These are phyloP conservation scores for Pestalotiopsis sp. DNA, from an alignment of 2,329 filamentous ascomycete genomes.

Conservation along the genomic window DNA sequence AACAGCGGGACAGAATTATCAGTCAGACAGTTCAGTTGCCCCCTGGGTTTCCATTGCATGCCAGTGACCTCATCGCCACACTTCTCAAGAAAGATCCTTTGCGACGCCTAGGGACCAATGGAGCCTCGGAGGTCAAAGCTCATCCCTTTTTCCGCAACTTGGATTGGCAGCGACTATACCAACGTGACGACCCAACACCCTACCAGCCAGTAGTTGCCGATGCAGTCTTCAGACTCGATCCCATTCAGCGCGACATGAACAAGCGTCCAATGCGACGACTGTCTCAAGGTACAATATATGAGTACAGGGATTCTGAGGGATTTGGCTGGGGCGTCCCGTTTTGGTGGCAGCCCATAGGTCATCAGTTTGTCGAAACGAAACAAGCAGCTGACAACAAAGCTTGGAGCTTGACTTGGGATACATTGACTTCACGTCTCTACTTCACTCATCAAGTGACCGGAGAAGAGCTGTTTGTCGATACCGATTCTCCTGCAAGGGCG, in stretches of 20 bases:
- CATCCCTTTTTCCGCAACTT: conserved; percentile 1
- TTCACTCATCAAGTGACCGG: conserved; percentile 1
- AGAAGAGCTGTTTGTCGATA: neutral
- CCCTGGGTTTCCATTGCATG: neutral
- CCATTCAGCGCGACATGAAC: neutral
- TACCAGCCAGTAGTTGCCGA: neutral
- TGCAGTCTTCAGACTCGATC: neutral
- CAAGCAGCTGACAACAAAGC: neutral
- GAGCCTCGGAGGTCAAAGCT: conserved; percentile 7
- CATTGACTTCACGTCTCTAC: neutral
- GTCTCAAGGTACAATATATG: neutral
- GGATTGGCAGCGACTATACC: conserved; percentile 4
- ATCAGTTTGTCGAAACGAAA: neutral
- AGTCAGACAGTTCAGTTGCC: conserved; percentile 96
- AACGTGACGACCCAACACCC: neutral
- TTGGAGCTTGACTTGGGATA: conserved; percentile 7
- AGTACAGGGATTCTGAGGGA: neutral
- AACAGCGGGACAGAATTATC: conserved; percentile 99
- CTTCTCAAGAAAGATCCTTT: conserved; percentile 2
- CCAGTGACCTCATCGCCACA: neutral
- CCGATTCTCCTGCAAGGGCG: neutral
- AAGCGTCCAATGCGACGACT: neutral
- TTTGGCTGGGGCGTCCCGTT: neutral
- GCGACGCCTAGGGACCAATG: conserved; percentile 2
- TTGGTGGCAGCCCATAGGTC: neutral